Base-by-base conservation (phyloP, 2,329 filamentous ascomycete species). In the Fusarium anthophilum region DNA sequence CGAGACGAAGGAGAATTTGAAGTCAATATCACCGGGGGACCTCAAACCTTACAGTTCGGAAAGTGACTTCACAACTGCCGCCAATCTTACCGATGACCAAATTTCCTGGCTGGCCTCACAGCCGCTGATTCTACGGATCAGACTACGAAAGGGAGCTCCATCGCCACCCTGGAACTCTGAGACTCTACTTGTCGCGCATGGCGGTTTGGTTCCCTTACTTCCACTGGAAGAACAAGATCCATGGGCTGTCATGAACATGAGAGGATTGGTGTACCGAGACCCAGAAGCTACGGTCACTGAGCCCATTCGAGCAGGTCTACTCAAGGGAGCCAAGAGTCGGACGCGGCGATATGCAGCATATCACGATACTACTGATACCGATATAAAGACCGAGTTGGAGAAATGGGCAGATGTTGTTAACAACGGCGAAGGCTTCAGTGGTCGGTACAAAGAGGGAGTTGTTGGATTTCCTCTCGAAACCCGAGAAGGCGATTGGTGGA, bases 161-260 rank as follows among this genome's bases (percentile, higher is more conserved):
- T 12, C 45, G 5, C 37, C 70, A 3, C 76, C 74, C 4, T 78
- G 76, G 73, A 70, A 74, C 20, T 57, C 72, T 3, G 76, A 74
- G 1, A 64, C 58, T 3, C 26, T 79, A 1, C 85, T 92, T 48
- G 86, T 96, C 6, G 94, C 94, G 5, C 95, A 98, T 82, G 95
- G 89, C 2, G 95, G 95, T 2, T 85, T 98, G 3, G 90, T 95
- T 0, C 93, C 95, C 0, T 91, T 89, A 2, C 82, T 96, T 1
- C 82, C 89, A 0, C 85, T 97, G 6, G 86, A 91, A 55, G 84
- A 88, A 43, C 95, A 91, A 73, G 86, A 97, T 80, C 91, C 94
- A 0, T 90, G 89, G 79, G 91, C 91, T 45, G 92, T 93, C 22
- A 97, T 97, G 94, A 95, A 93, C 78, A 96, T 98, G 93, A 90